Evolutionary conservation across 148 eudicot genomes (phyloP).

Genomic region (Arctostaphylos glauca): DNA sequence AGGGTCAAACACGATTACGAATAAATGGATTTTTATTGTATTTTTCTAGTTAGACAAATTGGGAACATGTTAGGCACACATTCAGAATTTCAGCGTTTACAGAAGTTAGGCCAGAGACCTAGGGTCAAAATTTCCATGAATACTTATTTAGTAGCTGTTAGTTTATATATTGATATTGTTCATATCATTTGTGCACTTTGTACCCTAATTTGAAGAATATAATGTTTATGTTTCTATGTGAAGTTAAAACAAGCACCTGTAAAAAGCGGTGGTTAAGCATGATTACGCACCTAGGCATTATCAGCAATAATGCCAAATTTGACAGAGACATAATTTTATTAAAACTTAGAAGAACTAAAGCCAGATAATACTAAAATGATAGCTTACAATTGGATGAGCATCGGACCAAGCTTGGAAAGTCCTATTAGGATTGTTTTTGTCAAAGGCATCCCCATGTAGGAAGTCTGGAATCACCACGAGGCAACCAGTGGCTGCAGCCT

Average conservation of each 20-base stretch:
- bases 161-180: neutral
- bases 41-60: neutral
- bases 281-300: neutral
- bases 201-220: neutral
- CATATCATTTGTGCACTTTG: neutral
- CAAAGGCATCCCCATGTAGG: constrained; percentile 54
- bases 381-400: constrained; percentile 9
- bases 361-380: neutral
- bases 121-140: neutral
- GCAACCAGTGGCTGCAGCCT: constrained; percentile 62
- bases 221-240: neutral
- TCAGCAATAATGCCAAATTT: neutral
- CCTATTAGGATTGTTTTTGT: constrained; percentile 6
- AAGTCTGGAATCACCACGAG: constrained; percentile 70
- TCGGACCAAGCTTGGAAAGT: neutral
- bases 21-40: neutral
- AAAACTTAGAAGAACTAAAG: neutral
- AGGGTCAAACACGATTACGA: neutral
- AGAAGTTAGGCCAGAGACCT: neutral
- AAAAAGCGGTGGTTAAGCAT: too few relatives aligned
- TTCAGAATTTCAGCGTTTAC: neutral
- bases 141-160: neutral
- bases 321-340: too few relatives aligned
- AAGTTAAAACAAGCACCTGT: neutral
- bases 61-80: neutral